Evolutionary conservation across 352 stramenopile genomes (phyloP), one percentile per base, ranked within the genome.

Genomic region (Aphanomyces stellatus): DNA sequence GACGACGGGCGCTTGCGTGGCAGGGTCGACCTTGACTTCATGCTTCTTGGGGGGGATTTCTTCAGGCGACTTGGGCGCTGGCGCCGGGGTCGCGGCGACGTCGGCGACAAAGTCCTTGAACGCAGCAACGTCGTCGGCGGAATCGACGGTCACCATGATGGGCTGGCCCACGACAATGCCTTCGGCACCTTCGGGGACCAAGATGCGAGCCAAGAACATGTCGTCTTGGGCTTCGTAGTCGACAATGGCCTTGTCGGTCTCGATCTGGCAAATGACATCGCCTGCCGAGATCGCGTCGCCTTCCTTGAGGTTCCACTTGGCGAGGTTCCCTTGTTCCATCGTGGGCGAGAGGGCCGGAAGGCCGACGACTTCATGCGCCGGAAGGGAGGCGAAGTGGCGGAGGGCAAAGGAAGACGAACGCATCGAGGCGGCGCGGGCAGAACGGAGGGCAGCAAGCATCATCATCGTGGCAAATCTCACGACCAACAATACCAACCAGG

Each of bases 181-280:
- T 46, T 95, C 79, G 2, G 86, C 65, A 27, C 94, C 95, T 24
- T 93, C 91, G 2, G 82, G 71, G 31, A 97, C 91, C 51, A 99
- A 82, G 72, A 99, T 99, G 80, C 97, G 98, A 62, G 94, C 96
- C 48, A 99, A 72, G 63, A 96, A 90, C 74, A 91, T 89, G 62
- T 99, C 97, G 75, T 99, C 96, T 74, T 98, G 96, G 10, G 93
- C 89, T 77, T 99, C 97, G 74, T 97, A 99, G 77, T 99, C 96
- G 51, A 99, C 96, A n/a, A 96, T 96, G 13, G 97, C 97, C 84
- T 99, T 99, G 83, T 99, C 97, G 1, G 97, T 99, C 78, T 99
- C 96, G 63, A 99, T 97, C 69, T 98, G 85, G 75, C 92, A 98
- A 62, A 99, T 88, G 34, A 98, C 91, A 74, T 98, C 93, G 28